These are phyloP conservation scores for Cronartium quercuum DNA, from an alignment of 1,284 basidiomycete species.

Conservation along the genomic window DNA sequence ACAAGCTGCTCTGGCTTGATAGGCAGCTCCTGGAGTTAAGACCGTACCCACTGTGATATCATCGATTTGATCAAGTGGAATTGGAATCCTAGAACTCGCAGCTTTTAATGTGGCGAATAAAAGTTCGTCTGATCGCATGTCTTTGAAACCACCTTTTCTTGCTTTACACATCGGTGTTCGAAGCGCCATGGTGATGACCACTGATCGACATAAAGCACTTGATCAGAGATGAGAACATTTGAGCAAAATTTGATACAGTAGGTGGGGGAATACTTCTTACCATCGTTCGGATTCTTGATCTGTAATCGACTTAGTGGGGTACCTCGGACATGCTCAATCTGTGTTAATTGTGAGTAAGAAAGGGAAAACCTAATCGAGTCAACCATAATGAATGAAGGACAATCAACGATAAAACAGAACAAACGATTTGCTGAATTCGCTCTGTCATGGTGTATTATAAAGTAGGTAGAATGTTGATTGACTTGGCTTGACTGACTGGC, in stretches of 20 bases:
- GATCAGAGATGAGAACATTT: constrained; percentile 67
- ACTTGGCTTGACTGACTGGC: neutral
- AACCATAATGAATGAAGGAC: neutral
- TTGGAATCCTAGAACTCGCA: constrained; percentile 4
- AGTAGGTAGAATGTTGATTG: neutral
- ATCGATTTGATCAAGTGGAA: constrained; percentile 59
- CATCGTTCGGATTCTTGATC: constrained; percentile 42
- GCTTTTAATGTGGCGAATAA: constrained; percentile 70
- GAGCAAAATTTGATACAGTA: neutral
- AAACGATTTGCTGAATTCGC: neutral
- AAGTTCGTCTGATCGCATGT: constrained; percentile 68
- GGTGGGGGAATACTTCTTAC: constrained; percentile 15
- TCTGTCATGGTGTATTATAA: neutral
- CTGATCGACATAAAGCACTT: constrained; percentile 65
- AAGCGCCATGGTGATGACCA: constrained; percentile 76
- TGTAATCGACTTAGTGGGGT: constrained; percentile 11
- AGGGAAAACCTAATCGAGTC: neutral
- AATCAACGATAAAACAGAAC: neutral
- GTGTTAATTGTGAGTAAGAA: neutral
- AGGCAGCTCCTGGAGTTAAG: constrained; percentile 58
- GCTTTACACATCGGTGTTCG: constrained; percentile 70
- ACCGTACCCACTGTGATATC: constrained; percentile 72
- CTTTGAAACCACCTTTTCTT: constrained; percentile 71
- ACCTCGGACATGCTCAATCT: constrained; percentile 3
- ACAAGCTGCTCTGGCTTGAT: constrained; percentile 62